Conservation (phyloP, 2,329 filamentous ascomycete genomes). For the Mycosphaerella arachidis region DNA sequence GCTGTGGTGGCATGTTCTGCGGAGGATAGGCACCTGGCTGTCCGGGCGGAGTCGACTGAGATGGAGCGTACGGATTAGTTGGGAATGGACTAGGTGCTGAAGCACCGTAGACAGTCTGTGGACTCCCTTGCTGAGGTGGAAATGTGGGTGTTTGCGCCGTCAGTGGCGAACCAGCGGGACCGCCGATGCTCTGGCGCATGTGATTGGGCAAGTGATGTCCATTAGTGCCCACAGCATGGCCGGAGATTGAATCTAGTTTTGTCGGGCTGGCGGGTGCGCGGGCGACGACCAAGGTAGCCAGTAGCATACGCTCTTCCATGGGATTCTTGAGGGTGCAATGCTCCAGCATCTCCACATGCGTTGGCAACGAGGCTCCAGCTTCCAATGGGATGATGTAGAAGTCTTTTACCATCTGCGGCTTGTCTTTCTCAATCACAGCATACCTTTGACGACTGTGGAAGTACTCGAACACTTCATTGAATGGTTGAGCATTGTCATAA, state of each 20-base stretch:
- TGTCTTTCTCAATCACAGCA: conserved; percentile 71
- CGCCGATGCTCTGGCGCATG: conserved; percentile 22
- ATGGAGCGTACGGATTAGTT: conserved; percentile 37
- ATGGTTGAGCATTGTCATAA: conserved; percentile 58
- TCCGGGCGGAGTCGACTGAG: conserved; percentile 32
- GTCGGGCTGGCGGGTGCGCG: conserved; percentile 45
- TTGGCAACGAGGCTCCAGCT: conserved; percentile 65
- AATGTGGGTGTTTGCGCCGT: conserved; percentile 37
- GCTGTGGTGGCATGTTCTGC: conserved; percentile 25
- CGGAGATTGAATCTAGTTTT: conserved; percentile 32
- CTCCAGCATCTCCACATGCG: conserved; percentile 84
- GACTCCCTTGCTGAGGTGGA: conserved; percentile 35
- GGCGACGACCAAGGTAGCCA: conserved; percentile 81
- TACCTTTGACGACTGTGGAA: conserved; percentile 78
- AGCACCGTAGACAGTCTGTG: conserved; percentile 21
- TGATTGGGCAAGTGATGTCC: conserved; percentile 19
- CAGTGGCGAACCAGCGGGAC: conserved; percentile 33
- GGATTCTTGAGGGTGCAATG: conserved; percentile 72
- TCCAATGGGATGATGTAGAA: conserved; percentile 87
- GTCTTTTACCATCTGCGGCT: conserved; percentile 65
- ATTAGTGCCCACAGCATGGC: conserved; percentile 15
- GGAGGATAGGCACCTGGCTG: conserved; percentile 32
- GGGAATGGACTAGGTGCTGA: conserved; percentile 26
- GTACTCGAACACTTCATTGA: conserved; percentile 78
- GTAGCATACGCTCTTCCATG: conserved; percentile 68